phyloP scores from a whole-genome alignment of 2,329 filamentous ascomycete genomes.

The Amphichorda felina region DNA sequence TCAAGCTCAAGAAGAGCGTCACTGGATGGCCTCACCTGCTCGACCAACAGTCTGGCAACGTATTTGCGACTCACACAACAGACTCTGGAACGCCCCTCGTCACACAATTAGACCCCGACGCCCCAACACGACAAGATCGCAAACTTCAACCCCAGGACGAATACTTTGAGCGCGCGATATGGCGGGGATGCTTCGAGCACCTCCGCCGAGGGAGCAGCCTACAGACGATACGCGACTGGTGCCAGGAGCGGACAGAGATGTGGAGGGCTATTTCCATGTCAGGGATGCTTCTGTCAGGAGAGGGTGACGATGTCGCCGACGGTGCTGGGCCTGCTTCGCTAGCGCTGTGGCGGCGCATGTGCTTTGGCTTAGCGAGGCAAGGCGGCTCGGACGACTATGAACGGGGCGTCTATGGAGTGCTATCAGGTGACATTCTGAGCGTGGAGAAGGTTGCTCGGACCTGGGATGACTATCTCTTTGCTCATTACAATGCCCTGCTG shows the following conservation, averaged over 20 bases:
- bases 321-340: slow-evolving; percentile 30
- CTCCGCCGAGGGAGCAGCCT: slow-evolving; percentile 71
- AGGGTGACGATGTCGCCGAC: slow-evolving; percentile 18
- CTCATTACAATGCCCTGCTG: slow-evolving; percentile 76
- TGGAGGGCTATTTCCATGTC: slow-evolving; percentile 84
- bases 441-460: slow-evolving; percentile 65
- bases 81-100: slow-evolving; percentile 55
- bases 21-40: slow-evolving; percentile 54
- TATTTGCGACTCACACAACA: slow-evolving; percentile 43
- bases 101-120: slow-evolving; percentile 87
- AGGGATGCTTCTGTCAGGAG: slow-evolving; percentile 48
- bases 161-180: slow-evolving; percentile 81
- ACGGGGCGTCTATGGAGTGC: slow-evolving; percentile 76
- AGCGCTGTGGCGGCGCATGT: slow-evolving; percentile 68
- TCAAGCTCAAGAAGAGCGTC: slow-evolving; percentile 82
- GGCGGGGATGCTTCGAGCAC: slow-evolving; percentile 91
- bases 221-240: slow-evolving; percentile 72
- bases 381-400: slow-evolving; percentile 67
- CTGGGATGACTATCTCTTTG: slow-evolving; percentile 83
- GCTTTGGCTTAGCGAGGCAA: slow-evolving; percentile 58
- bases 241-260: slow-evolving; percentile 69
- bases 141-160: slow-evolving; percentile 72
- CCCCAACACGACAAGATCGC: slow-evolving; percentile 65
- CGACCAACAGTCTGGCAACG: slow-evolving; percentile 47
- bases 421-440: slow-evolving; percentile 73